Conservation (phyloP, 2,329 filamentous ascomycete species). For the Metarhizium rileyi region DNA sequence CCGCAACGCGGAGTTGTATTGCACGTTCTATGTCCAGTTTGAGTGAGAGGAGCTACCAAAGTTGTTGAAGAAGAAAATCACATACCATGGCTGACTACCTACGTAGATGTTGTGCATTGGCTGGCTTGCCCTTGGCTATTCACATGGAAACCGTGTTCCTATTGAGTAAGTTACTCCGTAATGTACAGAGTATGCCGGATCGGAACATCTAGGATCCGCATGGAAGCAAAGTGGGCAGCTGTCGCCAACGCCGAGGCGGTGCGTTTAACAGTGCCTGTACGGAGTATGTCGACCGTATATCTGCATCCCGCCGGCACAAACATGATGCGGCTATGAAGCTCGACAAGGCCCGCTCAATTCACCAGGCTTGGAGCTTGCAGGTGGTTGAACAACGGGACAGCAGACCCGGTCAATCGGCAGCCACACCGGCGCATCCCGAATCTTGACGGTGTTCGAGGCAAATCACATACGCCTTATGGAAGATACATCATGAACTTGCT, state of each 20-base stretch:
- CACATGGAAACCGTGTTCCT: background rate
- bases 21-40: conserved; percentile 50
- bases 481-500: background rate
- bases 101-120: background rate
- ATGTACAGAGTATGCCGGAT: background rate
- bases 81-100: background rate
- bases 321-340: background rate
- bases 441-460: background rate
- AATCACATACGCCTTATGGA: background rate
- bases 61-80: background rate
- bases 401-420: background rate
- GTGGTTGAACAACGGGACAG: background rate
- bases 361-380: background rate
- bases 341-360: background rate
- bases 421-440: background rate
- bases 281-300: too few relatives aligned
- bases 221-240: too few relatives aligned
- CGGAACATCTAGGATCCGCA: background rate
- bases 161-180: too few relatives aligned
- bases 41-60: background rate
- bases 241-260: background rate
- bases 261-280: background rate
- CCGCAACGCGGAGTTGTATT: conserved; percentile 79
- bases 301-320: too few relatives aligned
- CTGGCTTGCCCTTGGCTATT: background rate